phyloP scores from a whole-genome alignment of 2,329 filamentous ascomycete species.

The Cladosporium sp. region DNA sequence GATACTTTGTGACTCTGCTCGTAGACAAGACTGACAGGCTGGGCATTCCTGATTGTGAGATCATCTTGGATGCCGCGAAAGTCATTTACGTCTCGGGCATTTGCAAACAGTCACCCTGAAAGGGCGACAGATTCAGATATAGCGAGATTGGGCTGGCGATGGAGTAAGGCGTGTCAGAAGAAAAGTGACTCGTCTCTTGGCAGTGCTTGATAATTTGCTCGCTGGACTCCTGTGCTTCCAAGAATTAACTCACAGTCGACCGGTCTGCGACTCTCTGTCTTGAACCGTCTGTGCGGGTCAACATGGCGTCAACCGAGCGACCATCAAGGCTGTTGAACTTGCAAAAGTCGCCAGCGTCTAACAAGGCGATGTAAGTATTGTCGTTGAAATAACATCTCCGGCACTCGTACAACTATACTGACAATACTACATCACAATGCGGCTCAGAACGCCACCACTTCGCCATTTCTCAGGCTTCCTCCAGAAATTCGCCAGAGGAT shows the following conservation, averaged over 20 bases:
- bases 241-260: neutral
- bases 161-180: neutral
- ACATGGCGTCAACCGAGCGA: neutral
- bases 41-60: neutral
- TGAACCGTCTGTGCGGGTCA: neutral
- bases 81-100: no score
- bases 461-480: constrained; percentile 19
- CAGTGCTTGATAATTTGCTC: neutral
- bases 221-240: neutral
- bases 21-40: neutral
- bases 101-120: no score
- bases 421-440: neutral
- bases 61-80: neutral
- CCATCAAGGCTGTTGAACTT: neutral
- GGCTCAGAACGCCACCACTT: neutral
- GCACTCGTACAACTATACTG: neutral
- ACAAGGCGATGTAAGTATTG: neutral
- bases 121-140: no score
- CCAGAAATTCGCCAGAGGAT: constrained; percentile 21
- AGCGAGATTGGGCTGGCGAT: neutral
- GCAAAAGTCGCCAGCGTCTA: neutral
- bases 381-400: neutral
- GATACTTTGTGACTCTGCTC: neutral
- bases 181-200: neutral
- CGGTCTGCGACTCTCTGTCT: neutral